A percentile compares a stretch with the other conserved stretches of the same genome.
These are phyloP conservation scores for Takashimella koratensis DNA, from an alignment of 1,284 basidiomycete genomes.

Conservation along the genomic window DNA sequence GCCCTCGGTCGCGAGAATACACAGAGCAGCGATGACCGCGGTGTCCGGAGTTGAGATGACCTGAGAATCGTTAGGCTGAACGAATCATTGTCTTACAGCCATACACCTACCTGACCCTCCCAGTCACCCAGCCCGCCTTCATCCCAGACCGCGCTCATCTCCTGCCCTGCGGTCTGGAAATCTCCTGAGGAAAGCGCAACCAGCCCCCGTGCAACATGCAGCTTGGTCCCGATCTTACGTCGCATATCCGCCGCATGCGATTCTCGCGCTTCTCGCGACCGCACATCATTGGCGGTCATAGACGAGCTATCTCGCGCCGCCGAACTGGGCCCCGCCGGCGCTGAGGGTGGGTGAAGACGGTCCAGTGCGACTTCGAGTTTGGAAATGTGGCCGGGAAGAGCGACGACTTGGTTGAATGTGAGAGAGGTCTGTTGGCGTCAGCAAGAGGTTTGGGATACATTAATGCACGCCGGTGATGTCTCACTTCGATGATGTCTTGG, in stretches of 20 bases:
- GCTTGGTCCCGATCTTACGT: constrained; percentile 23
- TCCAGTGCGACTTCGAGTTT: constrained; percentile 40
- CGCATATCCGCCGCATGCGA: constrained; percentile 18
- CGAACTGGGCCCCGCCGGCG: not conserved
- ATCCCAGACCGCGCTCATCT: constrained; percentile 30
- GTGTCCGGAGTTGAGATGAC: constrained; percentile 36
- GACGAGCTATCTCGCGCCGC: constrained; percentile 9
- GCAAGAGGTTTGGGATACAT: no score
- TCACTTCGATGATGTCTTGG: constrained; percentile 35
- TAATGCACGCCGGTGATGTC: constrained; percentile 1
- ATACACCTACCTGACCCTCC: constrained; percentile 38
- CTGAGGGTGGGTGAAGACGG: constrained; percentile 28
- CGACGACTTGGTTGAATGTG: constrained; percentile 28
- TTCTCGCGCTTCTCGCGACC: constrained; percentile 22
- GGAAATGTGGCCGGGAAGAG: constrained; percentile 34
- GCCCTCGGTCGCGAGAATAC: constrained; percentile 25
- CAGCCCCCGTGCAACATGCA: constrained; percentile 33
- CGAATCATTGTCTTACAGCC: no score
- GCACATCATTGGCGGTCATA: constrained; percentile 35
- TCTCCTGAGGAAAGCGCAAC: constrained; percentile 22
- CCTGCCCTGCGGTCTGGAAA: constrained; percentile 26
- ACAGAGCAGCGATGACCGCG: constrained; percentile 31
- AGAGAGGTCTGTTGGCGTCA: constrained; percentile 23
- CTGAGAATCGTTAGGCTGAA: constrained; percentile 7
- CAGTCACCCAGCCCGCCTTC: constrained; percentile 40